Conservation (phyloP, 768 basidiomycete genomes). For the Coprinopsis strossmayeri region DNA sequence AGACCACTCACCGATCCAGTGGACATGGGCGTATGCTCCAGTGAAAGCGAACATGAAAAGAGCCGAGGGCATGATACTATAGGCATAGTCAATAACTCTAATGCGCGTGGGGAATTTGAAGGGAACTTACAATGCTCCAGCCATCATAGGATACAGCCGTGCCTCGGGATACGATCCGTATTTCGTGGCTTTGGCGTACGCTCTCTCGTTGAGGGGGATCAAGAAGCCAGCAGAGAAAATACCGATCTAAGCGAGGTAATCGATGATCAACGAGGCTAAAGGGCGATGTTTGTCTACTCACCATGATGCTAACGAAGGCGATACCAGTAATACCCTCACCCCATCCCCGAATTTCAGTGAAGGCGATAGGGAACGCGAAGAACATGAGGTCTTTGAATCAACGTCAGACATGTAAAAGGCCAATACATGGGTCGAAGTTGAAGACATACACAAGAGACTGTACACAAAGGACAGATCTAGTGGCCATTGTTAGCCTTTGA, state of each 20-base stretch:
- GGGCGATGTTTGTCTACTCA: too few relatives aligned
- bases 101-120: too few relatives aligned
- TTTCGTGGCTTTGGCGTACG: slow-evolving; percentile 24
- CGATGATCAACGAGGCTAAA: not conserved
- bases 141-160: slow-evolving; percentile 34
- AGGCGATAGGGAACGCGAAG: slow-evolving; percentile 39
- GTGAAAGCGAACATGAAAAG: slow-evolving; percentile 41
- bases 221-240: slow-evolving; percentile 24
- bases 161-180: slow-evolving; percentile 37
- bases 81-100: too few relatives aligned
- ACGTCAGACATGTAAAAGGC: not conserved
- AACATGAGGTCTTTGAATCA: slow-evolving; percentile 36
- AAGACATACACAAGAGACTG: slow-evolving; percentile 28
- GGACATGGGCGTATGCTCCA: slow-evolving; percentile 31
- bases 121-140: slow-evolving; percentile 30
- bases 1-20: slow-evolving; percentile 24
- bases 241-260: slow-evolving; percentile 23
- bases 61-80: slow-evolving; percentile 31
- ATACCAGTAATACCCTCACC: slow-evolving; percentile 32
- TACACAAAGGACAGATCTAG: slow-evolving; percentile 39
- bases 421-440: not conserved
- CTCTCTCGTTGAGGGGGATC: slow-evolving; percentile 28
- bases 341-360: slow-evolving; percentile 32
- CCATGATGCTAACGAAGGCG: slow-evolving; percentile 38
- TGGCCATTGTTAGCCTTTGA: too few relatives aligned